These are phyloP conservation scores for Capronia americana DNA, from an alignment of 2,329 filamentous ascomycete species.

Conservation along the genomic window DNA sequence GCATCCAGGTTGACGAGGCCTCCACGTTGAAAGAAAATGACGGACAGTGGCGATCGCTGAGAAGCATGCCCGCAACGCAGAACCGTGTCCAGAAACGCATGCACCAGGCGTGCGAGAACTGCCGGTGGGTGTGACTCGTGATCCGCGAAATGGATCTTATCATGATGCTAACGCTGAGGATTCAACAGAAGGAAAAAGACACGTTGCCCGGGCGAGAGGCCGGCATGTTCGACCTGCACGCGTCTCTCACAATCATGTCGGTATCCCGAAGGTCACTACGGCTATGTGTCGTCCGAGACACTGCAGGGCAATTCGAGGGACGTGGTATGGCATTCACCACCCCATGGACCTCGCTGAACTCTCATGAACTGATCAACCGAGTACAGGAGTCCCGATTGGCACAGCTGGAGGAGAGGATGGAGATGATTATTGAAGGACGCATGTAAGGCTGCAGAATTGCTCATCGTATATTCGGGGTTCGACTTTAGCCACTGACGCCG, in stretches of 20 bases:
- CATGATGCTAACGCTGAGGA: constrained; percentile 6
- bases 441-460: constrained; percentile 6
- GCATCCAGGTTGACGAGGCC: not conserved
- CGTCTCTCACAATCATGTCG: constrained; percentile 33
- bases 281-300: not conserved
- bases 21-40: not conserved
- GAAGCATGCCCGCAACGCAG: constrained; percentile 1
- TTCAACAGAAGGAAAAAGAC: constrained; percentile 36
- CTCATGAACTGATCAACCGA: not conserved
- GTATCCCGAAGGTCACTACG: constrained; percentile 20
- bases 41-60: not conserved
- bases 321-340: not conserved
- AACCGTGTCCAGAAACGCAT: constrained; percentile 17
- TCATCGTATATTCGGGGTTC: not conserved
- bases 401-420: constrained; percentile 22
- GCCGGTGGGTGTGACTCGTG: constrained; percentile 12
- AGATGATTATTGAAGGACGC: constrained; percentile 13
- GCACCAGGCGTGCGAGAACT: constrained; percentile 29
- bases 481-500: not conserved
- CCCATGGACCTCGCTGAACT: not conserved
- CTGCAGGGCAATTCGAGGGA: constrained; percentile 3
- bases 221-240: constrained; percentile 36
- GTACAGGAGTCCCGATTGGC: constrained; percentile 18
- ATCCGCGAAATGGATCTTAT: not conserved
- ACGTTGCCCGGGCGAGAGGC: constrained; percentile 38